Conservation (phyloP, 176 grass and related monocot genomes). For the Hordeum marinum region DNA sequence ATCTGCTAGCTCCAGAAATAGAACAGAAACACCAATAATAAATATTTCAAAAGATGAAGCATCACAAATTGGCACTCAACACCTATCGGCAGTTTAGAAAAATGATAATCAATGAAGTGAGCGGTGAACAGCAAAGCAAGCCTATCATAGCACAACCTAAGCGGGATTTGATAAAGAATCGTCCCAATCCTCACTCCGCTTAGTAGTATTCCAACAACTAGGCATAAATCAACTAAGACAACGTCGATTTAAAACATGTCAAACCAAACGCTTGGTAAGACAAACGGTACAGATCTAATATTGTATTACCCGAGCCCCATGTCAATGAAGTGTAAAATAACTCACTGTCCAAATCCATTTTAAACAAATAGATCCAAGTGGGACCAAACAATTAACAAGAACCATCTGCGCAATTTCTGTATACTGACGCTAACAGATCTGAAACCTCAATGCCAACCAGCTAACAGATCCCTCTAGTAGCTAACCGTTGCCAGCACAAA, state of each 20-base stretch:
- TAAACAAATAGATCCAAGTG: not conserved
- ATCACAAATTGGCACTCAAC: too few relatives aligned
- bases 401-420: not conserved
- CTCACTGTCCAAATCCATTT: not conserved
- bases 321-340: not conserved
- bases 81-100: too few relatives aligned
- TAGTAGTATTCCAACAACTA: too few relatives aligned
- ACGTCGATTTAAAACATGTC: too few relatives aligned
- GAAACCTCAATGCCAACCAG: not conserved
- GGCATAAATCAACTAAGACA: too few relatives aligned
- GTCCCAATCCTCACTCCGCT: not conserved
- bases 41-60: not conserved
- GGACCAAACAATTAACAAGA: not conserved
- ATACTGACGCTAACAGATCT: not conserved
- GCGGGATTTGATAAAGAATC: not conserved
- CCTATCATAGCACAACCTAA: not conserved
- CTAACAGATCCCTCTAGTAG: not conserved
- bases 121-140: not conserved
- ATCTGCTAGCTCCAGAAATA: slow-evolving; percentile 15
- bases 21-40: not conserved
- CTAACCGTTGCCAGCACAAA: not conserved
- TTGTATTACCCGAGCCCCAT: not conserved
- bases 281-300: not conserved
- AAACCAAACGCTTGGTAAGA: not conserved
- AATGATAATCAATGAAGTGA: not conserved